A percentile compares a stretch with the other conserved stretches of the same genome.
phyloP scores from a whole-genome alignment of 1,284 basidiomycete genomes.

The Heterobasidion annosum region DNA sequence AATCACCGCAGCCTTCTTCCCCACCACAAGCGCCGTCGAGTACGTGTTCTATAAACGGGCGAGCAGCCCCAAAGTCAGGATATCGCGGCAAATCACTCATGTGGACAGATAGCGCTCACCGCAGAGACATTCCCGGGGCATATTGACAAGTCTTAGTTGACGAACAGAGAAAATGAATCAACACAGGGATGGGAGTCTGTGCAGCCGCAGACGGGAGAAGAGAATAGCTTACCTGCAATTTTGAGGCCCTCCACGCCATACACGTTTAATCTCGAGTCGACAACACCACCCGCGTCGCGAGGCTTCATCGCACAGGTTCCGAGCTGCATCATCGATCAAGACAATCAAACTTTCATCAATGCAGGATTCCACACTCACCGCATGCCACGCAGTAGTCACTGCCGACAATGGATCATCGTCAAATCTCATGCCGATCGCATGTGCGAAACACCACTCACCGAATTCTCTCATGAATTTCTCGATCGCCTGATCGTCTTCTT shows the following conservation, averaged over 20 bases:
- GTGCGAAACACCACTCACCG: conserved; percentile 13
- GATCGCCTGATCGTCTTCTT: conserved; percentile 43
- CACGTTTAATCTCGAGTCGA: conserved; percentile 52
- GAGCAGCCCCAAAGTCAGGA: neutral
- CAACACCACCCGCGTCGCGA: conserved; percentile 45
- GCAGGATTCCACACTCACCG: conserved; percentile 26
- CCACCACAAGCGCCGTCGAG: conserved; percentile 37
- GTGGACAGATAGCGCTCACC: neutral
- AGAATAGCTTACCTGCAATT: conserved; percentile 28
- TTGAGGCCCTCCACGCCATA: conserved; percentile 54
- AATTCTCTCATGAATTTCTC: conserved; percentile 30
- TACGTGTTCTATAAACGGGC: conserved; percentile 29
- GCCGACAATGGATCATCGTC: neutral
- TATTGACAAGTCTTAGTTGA: conserved; percentile 33
- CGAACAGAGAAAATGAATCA: neutral
- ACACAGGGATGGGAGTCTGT: neutral
- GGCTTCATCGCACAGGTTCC: conserved; percentile 68
- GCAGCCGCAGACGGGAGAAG: neutral
- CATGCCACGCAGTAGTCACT: conserved; percentile 47
- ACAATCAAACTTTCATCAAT: neutral
- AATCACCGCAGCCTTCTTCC: conserved; percentile 39
- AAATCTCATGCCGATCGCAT: neutral
- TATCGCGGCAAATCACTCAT: neutral
- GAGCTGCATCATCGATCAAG: conserved; percentile 22
- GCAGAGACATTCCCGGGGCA: conserved; percentile 36